Evolutionary conservation across 805 yeast genomes (phyloP), one percentile per base, ranked within the genome.

Genomic region (Saturnispora diversa): DNA sequence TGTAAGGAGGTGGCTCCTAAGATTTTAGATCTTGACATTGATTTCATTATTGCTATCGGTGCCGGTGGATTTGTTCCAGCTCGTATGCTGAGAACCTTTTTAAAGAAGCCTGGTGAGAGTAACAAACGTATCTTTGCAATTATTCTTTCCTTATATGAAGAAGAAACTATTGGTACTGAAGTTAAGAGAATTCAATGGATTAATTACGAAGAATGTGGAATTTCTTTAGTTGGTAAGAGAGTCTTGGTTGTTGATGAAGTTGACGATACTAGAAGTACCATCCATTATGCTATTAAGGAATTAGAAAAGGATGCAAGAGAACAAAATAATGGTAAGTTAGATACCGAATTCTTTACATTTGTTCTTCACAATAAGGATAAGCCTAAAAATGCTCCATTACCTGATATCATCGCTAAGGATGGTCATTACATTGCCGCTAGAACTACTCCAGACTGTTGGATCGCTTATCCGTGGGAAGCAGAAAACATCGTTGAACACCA

Each of bases 121-220:
- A 90, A 88, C 54, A 80, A 87, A 45, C 80, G 95, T 54, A 86
- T 90, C 55, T 90, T 88, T 77, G 97, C 98, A 35, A 85, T 90
- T 51, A 94, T 92, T 25, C 70, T 90, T 50, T 86, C 97, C 1
- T 70, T 90, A 41, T 90, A 90, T 59, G 98, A 90, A 65, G 92
- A 83, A 22, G 90, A 80, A 53, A 51, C 59, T 16, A 67, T 67
- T n/a, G 88, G 90, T 41, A 72, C 76, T 25, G 66, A 73, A 46
- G 90, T 83, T 26, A 74, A 77, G 34, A 73, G 92, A 63, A 77
- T 85, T 32, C 94, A 83, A 60, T 83, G 94, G 94, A 75, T 83
- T 44, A 87, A 83, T 56, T 83, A 82, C 56, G 63, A 71, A 40
- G 80, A 78, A 51, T 72, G 83, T 43, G 73, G 76, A 40, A 60